Conservation (phyloP, 257 asterid species). For the Gentiana dahurica region DNA sequence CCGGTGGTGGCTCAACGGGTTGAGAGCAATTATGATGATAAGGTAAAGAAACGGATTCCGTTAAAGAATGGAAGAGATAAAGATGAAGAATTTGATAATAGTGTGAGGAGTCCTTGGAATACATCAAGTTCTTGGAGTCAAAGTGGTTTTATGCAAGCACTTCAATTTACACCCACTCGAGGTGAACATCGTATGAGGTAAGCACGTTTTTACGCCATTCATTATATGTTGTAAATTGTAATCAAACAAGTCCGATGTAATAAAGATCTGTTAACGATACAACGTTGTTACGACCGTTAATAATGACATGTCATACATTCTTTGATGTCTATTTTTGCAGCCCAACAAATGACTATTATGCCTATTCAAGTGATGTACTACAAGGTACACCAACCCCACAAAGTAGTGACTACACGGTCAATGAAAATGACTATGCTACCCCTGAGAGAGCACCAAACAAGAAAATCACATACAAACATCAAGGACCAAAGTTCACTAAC, state of each 20-base stretch:
- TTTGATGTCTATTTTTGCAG: slow-evolving; percentile 21
- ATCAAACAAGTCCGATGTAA: too few species aligned
- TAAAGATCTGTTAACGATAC: too few species aligned
- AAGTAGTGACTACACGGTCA: slow-evolving; percentile 68
- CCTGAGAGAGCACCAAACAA: slow-evolving; percentile 19
- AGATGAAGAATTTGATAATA: slow-evolving; percentile 39
- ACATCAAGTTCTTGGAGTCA: slow-evolving; percentile 60
- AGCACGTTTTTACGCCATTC: neutral
- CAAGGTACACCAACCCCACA: slow-evolving; percentile 57
- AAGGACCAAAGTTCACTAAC: slow-evolving; percentile 54
- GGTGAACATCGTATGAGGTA: slow-evolving; percentile 37
- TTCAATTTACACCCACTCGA: slow-evolving; percentile 49
- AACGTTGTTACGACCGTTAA: too few species aligned
- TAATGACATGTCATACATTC: neutral
- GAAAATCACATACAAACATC: slow-evolving; percentile 15
- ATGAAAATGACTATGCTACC: slow-evolving; percentile 69
- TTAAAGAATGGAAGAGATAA: slow-evolving; percentile 19
- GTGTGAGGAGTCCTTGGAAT: slow-evolving; percentile 61
- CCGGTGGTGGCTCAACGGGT: slow-evolving; percentile 9
- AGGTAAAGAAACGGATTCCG: slow-evolving; percentile 12
- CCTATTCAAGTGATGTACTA: slow-evolving; percentile 46
- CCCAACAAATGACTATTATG: slow-evolving; percentile 40
- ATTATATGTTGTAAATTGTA: too few species aligned
- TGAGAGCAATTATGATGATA: slow-evolving; percentile 8
- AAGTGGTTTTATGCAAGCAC: slow-evolving; percentile 20